Percentiles rank a stretch among this genome's conserved stretches.
Evolutionary conservation across 2,329 filamentous ascomycete genomes (phyloP).

Genomic region (Aspergillus pseudotamarii): DNA sequence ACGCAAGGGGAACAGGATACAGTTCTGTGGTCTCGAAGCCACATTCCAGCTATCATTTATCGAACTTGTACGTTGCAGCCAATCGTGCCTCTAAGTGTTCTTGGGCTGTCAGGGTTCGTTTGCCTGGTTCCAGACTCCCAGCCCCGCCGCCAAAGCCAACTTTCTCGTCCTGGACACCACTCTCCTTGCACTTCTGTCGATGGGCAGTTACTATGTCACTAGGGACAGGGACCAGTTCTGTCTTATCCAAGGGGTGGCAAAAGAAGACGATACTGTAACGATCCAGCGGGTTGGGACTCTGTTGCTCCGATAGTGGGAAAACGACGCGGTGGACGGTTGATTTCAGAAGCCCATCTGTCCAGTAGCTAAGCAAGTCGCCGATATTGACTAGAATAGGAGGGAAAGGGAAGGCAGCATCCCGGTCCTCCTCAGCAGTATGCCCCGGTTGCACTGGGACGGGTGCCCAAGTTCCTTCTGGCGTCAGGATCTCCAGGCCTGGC

Average conservation of each 20-base stretch:
- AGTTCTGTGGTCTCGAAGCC: background rate
- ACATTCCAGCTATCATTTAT: slow-evolving; percentile 17
- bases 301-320: slow-evolving; percentile 57
- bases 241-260: slow-evolving; percentile 62
- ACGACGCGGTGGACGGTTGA: slow-evolving; percentile 89
- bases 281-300: slow-evolving; percentile 46
- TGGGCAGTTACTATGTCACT: slow-evolving; percentile 52
- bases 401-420: slow-evolving; percentile 48
- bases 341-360: slow-evolving; percentile 85
- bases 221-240: slow-evolving; percentile 57
- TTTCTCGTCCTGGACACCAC: slow-evolving; percentile 34
- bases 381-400: slow-evolving; percentile 76
- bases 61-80: slow-evolving; percentile 60
- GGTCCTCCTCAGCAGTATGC: background rate
- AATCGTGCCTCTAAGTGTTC: slow-evolving; percentile 62
- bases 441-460: slow-evolving; percentile 67
- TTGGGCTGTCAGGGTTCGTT: slow-evolving; percentile 56
- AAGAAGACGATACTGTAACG: slow-evolving; percentile 65
- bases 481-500: slow-evolving; percentile 81
- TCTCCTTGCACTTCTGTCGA: slow-evolving; percentile 32
- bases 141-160: slow-evolving; percentile 47
- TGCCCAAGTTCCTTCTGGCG: slow-evolving; percentile 60
- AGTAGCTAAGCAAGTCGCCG: slow-evolving; percentile 76
- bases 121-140: slow-evolving; percentile 33
- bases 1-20: background rate